Percentiles rank a stretch among this genome's conserved stretches.
Conservation (phyloP, 495 filamentous ascomycete species). For the Podospora appendiculata region DNA sequence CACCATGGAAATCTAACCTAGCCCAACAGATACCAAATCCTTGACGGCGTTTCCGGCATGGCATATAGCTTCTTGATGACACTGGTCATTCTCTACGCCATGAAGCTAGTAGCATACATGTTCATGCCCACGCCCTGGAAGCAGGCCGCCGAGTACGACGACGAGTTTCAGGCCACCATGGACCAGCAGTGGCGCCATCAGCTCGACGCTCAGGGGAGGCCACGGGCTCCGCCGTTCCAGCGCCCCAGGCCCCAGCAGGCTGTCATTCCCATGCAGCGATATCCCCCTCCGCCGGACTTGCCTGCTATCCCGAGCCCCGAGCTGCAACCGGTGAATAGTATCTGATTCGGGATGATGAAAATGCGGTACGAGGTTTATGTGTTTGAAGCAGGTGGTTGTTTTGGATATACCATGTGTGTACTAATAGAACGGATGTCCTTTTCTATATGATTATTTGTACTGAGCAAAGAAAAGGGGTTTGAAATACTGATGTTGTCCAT, state of each 20-base stretch:
- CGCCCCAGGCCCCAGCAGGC: not conserved
- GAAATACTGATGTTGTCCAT: too few relatives aligned
- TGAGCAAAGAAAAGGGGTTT: too few relatives aligned
- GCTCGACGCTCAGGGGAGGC: not conserved
- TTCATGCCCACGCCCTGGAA: not conserved
- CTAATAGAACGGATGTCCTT: too few relatives aligned
- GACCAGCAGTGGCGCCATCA: not conserved
- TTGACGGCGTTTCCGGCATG: slow-evolving; percentile 5
- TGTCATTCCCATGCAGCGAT: not conserved
- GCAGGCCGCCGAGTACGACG: not conserved
- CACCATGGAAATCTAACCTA: not conserved
- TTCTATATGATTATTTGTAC: too few relatives aligned
- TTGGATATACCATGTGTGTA: too few relatives aligned
- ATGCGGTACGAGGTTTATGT: too few relatives aligned
- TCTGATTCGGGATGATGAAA: too few relatives aligned
- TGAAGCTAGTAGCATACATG: slow-evolving; percentile 4
- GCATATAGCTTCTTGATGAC: slow-evolving; percentile 11
- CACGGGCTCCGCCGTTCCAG: not conserved
- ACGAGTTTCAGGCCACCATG: not conserved
- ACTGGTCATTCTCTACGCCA: slow-evolving; percentile 6
- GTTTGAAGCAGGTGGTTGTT: too few relatives aligned
- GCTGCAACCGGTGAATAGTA: not conserved
- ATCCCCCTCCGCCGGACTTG: not conserved
- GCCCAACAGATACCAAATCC: slow-evolving; percentile 1
- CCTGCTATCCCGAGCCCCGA: not conserved